Evolutionary conservation across 345 rosid species (phyloP).

Genomic region (Hevea brasiliensis): DNA sequence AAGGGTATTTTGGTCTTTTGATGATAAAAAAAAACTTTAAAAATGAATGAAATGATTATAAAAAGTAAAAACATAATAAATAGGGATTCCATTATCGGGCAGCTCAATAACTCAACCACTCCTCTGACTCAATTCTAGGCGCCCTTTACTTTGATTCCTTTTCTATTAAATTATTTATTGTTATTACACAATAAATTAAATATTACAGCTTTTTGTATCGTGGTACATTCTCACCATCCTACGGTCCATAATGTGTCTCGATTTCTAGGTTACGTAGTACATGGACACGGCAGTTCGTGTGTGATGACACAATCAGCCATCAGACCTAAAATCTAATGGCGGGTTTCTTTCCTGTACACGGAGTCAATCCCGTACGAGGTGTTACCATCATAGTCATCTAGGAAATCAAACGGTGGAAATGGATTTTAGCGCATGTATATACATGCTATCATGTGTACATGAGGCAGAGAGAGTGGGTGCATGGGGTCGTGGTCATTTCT

Average conservation of each 20-base stretch:
- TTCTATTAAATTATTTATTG: conserved; percentile 50
- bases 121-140: conserved; percentile 70
- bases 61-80: conserved; percentile 39
- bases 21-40: too few species aligned
- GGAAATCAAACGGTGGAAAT: conserved; percentile 32
- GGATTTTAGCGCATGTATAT: background rate
- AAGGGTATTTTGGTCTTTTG: too few species aligned
- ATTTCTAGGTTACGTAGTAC: conserved; percentile 19
- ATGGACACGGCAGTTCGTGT: conserved; percentile 11
- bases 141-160: conserved; percentile 60
- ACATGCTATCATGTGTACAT: background rate
- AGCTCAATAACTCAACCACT: conserved; percentile 81
- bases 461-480: conserved; percentile 36
- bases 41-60: background rate
- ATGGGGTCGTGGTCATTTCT: conserved; percentile 72
- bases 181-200: background rate
- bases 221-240: conserved; percentile 21
- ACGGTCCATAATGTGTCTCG: conserved; percentile 37
- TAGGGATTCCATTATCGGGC: conserved; percentile 39
- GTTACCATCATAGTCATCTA: conserved; percentile 16
- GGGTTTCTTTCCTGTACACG: background rate
- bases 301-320: conserved; percentile 40
- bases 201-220: conserved; percentile 6
- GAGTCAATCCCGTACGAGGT: conserved; percentile 29
- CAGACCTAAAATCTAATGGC: conserved; percentile 27